Percentiles rank a stretch among this genome's conserved stretches.
These are phyloP conservation scores for Dactylellina cionopaga DNA, from an alignment of 2,329 filamentous ascomycete genomes.

Conservation along the genomic window DNA sequence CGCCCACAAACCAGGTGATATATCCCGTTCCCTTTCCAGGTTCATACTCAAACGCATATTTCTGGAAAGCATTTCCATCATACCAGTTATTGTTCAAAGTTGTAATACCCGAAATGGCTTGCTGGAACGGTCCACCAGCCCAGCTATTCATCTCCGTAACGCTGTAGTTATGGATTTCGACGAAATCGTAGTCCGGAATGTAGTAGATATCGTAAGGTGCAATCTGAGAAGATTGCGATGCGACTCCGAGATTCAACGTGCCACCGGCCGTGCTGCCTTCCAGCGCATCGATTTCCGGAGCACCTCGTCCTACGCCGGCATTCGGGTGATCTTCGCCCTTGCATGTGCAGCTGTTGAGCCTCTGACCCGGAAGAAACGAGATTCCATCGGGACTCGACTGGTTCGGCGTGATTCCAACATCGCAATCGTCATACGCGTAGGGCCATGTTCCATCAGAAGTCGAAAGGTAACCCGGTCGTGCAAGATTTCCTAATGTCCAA, in stretches of 20 bases:
- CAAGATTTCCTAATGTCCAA: conserved; percentile 80
- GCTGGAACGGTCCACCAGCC: conserved; percentile 71
- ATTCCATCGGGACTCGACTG: conserved; percentile 75
- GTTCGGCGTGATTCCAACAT: conserved; percentile 76
- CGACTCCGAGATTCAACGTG: conserved; percentile 60
- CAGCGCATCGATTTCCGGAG: conserved; percentile 77
- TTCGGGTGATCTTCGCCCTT: conserved; percentile 72
- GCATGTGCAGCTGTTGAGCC: conserved; percentile 75
- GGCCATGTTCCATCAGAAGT: conserved; percentile 80
- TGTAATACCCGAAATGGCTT: conserved; percentile 71
- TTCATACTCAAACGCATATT: conserved; percentile 71
- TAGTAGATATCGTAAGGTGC: conserved; percentile 64
- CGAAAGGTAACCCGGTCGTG: conserved; percentile 74
- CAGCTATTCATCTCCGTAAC: conserved; percentile 70
- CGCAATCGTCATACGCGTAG: conserved; percentile 77
- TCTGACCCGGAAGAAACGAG: conserved; percentile 75
- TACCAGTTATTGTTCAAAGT: conserved; percentile 75
- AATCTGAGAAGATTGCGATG: conserved; percentile 65
- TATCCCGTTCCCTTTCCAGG: conserved; percentile 68
- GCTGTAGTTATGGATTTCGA: conserved; percentile 71
- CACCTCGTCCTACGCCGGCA: conserved; percentile 72
- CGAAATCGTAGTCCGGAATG: conserved; percentile 67
- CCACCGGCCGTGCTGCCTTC: conserved; percentile 69
- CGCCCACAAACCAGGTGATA: conserved; percentile 75
- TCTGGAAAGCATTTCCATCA: conserved; percentile 71